These are phyloP conservation scores for Trichothecium roseum DNA, from an alignment of 2,329 filamentous ascomycete species.

Conservation along the genomic window DNA sequence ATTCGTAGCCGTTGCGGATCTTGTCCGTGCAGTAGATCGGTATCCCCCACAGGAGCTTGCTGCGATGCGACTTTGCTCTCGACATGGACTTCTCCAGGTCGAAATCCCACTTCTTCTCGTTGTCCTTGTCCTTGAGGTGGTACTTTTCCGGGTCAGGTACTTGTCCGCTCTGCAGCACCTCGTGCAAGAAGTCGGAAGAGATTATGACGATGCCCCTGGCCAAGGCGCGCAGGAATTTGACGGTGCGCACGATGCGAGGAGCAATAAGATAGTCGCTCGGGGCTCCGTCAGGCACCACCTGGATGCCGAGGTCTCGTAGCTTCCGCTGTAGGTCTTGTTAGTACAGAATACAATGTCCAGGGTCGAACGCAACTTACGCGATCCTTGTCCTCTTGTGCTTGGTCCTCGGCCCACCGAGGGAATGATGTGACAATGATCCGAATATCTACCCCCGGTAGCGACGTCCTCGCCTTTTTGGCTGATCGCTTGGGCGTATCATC, in stretches of 20 bases:
- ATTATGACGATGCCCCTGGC: conserved; percentile 73
- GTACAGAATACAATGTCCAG: conserved; percentile 6
- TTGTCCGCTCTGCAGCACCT: conserved; percentile 59
- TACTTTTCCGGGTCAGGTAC: conserved; percentile 55
- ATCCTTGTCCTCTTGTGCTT: conserved; percentile 67
- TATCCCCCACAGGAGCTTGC: conserved; percentile 63
- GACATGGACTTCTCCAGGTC: conserved; percentile 56
- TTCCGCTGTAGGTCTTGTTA: conserved; percentile 48
- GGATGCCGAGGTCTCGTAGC: conserved; percentile 73
- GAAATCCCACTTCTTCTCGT: conserved; percentile 62
- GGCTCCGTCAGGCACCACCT: conserved; percentile 64
- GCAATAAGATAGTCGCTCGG: conserved; percentile 81
- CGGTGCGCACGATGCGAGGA: conserved; percentile 75
- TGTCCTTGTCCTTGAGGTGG: conserved; percentile 57
- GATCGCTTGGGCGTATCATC: conserved; percentile 38
- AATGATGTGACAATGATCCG: conserved; percentile 78
- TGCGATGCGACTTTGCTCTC: conserved; percentile 66
- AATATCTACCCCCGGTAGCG: conserved; percentile 53
- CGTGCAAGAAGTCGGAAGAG: conserved; percentile 67
- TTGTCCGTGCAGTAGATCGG: conserved; percentile 76
- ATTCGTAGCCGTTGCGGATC: conserved; percentile 72
- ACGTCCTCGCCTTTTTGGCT: conserved; percentile 51
- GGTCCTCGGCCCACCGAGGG: conserved; percentile 66
- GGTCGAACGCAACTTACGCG: conserved; percentile 45
- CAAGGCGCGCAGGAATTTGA: conserved; percentile 85